phyloP scores from a whole-genome alignment of 2,329 filamentous ascomycete genomes.

The Penicillium sp. region DNA sequence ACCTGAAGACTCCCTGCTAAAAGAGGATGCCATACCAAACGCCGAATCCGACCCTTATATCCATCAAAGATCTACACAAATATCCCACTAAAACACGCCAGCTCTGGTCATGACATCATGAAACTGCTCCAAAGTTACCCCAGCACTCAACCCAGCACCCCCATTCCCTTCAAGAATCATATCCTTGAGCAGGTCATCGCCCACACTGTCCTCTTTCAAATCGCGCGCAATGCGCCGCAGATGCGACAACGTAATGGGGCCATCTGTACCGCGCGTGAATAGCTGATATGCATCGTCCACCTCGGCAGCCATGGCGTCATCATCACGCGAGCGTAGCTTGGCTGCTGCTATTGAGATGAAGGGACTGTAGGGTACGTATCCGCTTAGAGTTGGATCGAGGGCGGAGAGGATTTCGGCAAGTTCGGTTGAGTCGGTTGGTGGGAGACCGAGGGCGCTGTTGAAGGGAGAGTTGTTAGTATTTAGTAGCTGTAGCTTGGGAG shows the following conservation, averaged over 20 bases:
- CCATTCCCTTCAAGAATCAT: constrained; percentile 96
- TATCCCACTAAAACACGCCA: constrained; percentile 64
- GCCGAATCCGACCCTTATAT: constrained; percentile 3
- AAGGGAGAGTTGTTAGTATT: neutral
- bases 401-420: constrained; percentile 73
- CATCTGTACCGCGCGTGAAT: constrained; percentile 60
- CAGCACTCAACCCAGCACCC: constrained; percentile 65
- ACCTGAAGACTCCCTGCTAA: neutral
- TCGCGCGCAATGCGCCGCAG: constrained; percentile 74
- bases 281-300: constrained; percentile 78
- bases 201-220: constrained; percentile 73
- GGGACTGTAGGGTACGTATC: constrained; percentile 72
- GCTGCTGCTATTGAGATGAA: constrained; percentile 88
- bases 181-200: constrained; percentile 78
- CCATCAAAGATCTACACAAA: neutral
- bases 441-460: constrained; percentile 74
- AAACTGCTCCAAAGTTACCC: constrained; percentile 77
- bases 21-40: neutral
- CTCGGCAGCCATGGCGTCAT: constrained; percentile 61
- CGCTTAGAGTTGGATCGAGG: constrained; percentile 77
- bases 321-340: constrained; percentile 64
- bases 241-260: constrained; percentile 75
- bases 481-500: neutral
- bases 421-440: constrained; percentile 61
- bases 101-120: constrained; percentile 80